phyloP scores from a whole-genome alignment of 1,284 basidiomycete species.

The Malassezia arunalokei region DNA sequence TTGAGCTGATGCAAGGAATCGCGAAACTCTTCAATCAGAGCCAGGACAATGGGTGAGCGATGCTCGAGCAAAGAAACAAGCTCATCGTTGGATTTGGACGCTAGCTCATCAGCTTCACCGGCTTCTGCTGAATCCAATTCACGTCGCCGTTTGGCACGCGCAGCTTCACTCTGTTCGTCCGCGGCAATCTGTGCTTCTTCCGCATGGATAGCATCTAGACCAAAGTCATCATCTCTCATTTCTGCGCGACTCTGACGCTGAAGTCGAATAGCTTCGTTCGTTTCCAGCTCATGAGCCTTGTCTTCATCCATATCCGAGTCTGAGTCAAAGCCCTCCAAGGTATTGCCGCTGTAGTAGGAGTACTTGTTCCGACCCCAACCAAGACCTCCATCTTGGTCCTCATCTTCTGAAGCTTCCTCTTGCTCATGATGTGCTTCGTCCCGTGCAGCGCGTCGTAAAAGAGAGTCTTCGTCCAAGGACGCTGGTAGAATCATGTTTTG shows the following conservation, averaged over 20 bases:
- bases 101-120: background rate
- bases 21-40: conserved; percentile 51
- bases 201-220: conserved; percentile 56
- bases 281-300: conserved; percentile 56
- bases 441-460: conserved; percentile 18
- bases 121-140: conserved; percentile 22
- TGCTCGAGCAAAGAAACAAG: background rate
- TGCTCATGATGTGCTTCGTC: conserved; percentile 36
- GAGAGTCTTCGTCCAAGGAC: background rate
- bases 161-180: conserved; percentile 25
- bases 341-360: conserved; percentile 41
- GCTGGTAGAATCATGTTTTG: conserved; percentile 7
- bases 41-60: conserved; percentile 36
- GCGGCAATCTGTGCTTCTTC: conserved; percentile 22
- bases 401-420: conserved; percentile 53
- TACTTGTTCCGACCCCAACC: conserved; percentile 43
- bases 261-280: conserved; percentile 69
- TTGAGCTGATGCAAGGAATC: conserved; percentile 51
- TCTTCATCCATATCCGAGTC: conserved; percentile 48
- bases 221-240: conserved; percentile 71
- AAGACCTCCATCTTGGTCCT: conserved; percentile 50
- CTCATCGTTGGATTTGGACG: background rate
- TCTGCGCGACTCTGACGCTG: conserved; percentile 63
- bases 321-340: conserved; percentile 35
- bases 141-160: conserved; percentile 23